Base-by-base conservation (phyloP, 2,329 filamentous ascomycete genomes). In the Penicillium digitatum region DNA sequence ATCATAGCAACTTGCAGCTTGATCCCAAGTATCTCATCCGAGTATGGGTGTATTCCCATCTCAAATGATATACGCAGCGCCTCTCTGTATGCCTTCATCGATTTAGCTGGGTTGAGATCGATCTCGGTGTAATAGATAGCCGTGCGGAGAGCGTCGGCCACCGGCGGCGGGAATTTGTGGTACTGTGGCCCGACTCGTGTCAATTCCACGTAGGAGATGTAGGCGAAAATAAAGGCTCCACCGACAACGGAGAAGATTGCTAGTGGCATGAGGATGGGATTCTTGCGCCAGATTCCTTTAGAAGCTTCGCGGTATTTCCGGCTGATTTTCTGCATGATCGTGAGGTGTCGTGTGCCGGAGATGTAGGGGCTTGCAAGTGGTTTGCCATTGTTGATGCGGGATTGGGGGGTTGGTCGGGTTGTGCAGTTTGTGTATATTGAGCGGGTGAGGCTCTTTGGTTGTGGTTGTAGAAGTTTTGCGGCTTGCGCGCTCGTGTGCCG, bases 101-200 rank as follows among this genome's bases (percentile, higher is more conserved):
- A 92, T 52, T 88, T 81, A 55, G 87, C 82, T 3, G 89, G 85
- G 56, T 95, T 87, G 5, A 88, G 81, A 37, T 84, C 80, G 60
- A 87, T 83, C 66, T 94, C 92, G 62, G 87, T 89, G 74, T 90
- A 95, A 76, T 93, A 96, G 26, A 97, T 77, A 0, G 91, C 94
- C 62, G 86, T 84, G 31, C 94, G 89, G 44, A 99, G 80, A 57
- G 89, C 85, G 65, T 75, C 70, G 18, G 76, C 72, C 24, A 79
- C 76, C 27, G 72, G 71, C 22, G 72, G 67, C 3, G 78, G 77
- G 56, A 76, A 79, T 14, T 74, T 73, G 31, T 72, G 66, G 55
- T 74, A 75, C 47, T 74, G 69, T 9, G 73, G 74, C 24, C 70
- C 70, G 34, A 76, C 69, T 40, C 73, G 70, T 11, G 66, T 76